Evolutionary conservation across 768 basidiomycete species (phyloP).

Genomic region (Leccinum sublutescens): DNA sequence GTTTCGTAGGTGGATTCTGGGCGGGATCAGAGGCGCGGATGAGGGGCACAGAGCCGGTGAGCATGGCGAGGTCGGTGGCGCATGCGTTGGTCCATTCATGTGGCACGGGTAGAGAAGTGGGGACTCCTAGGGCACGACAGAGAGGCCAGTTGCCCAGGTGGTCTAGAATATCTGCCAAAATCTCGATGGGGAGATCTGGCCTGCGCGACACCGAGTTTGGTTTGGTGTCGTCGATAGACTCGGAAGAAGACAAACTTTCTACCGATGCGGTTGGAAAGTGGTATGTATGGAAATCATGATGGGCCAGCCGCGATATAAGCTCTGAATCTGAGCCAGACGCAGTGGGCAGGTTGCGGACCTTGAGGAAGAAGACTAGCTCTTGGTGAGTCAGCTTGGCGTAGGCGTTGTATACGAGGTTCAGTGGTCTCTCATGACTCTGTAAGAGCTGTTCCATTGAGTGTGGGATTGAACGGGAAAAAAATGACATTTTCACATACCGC

Average conservation of each 20-base stretch:
- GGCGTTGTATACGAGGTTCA: constrained; percentile 57
- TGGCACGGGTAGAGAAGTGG: constrained; percentile 64
- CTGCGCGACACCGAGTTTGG: constrained; percentile 31
- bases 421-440: constrained; percentile 28
- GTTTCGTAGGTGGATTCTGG: constrained; percentile 59
- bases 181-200: constrained; percentile 72
- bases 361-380: constrained; percentile 74
- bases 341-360: constrained; percentile 66
- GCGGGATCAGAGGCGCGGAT: constrained; percentile 61
- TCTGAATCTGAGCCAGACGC: constrained; percentile 55
- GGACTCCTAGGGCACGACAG: constrained; percentile 70
- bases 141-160: constrained; percentile 85
- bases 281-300: constrained; percentile 74
- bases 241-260: constrained; percentile 28
- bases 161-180: constrained; percentile 75
- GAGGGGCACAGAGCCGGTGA: constrained; percentile 57
- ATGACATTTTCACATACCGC: constrained; percentile 35
- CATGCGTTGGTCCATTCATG: constrained; percentile 72
- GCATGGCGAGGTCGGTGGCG: constrained; percentile 66
- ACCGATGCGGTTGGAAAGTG: constrained; percentile 44
- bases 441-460: constrained; percentile 15
- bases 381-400: constrained; percentile 65
- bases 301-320: constrained; percentile 68
- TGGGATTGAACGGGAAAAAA: constrained; percentile 8
- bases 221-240: constrained; percentile 17